Evolutionary conservation across 1,139 yeast species (phyloP), one percentile per base, ranked within the genome.

Genomic region (Candida tunisiensis): DNA sequence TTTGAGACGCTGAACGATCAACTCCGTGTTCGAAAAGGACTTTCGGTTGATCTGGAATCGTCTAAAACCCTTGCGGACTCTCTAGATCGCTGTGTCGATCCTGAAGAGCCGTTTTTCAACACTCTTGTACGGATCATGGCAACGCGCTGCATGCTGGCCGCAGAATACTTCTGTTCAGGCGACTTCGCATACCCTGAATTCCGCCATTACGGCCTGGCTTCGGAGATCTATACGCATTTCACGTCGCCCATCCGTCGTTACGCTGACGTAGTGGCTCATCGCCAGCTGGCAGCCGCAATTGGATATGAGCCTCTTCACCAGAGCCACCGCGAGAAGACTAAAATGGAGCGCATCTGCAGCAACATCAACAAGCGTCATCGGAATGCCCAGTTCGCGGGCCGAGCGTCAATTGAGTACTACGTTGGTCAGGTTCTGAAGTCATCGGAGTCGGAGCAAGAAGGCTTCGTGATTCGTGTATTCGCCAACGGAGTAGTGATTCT

Each of bases 141-240:
- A 5, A 91, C 99, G 0, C 68, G 99, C 45, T 88, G 98, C 56
- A 91, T 91, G 98, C 80, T 83, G 78, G 94, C 98, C 3, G 99
- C 99, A 2, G 96, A 88, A 45, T 91, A 91, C 49, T 91, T 91
- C 60, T 74, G 93, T 6, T 69, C 94, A 0, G 98, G 99, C n/a
- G 70, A 78, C 10, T 80, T 65, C 44, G 80, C 93, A 6, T 80
- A 80, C 44, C 73, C 93, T n/a, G 98, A 91, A 39, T 91, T 82
- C 57, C 72, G 74, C 35, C 99, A 91, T 61, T 91, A 91, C 53
- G 99, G 99, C 48, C 64, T 91, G 34, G 99, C 99, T 1, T 85
- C 88, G 29, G 95, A 83, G 42, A 91, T 91, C 25, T 91, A 91
- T 53, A 91, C 99, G 1, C 99, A 91, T 63, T 91, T 85, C 60